A percentile compares a stretch with the other conserved stretches of the same genome.
These are phyloP conservation scores for Amanita rubescens DNA, from an alignment of 768 basidiomycete genomes.

Conservation along the genomic window DNA sequence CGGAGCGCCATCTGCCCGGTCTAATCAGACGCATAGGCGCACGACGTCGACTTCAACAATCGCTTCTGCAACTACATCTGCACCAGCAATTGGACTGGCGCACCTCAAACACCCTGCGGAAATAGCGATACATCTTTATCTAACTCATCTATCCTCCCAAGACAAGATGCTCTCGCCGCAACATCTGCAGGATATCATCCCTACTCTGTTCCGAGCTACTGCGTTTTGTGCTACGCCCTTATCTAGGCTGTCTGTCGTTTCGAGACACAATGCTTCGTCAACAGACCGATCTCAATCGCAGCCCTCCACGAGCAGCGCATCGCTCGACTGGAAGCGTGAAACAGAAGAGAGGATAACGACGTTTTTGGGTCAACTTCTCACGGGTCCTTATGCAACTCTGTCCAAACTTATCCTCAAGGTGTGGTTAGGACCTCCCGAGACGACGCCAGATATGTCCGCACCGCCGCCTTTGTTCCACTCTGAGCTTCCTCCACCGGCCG, in stretches of 20 bases:
- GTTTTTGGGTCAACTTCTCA: conserved; percentile 46
- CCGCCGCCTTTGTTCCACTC: conserved; percentile 5
- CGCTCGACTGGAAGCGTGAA: conserved; percentile 14
- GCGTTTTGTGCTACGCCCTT: conserved; percentile 60
- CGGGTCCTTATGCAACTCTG: conserved; percentile 57
- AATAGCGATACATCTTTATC: conserved; percentile 53
- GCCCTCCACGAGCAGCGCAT: not conserved
- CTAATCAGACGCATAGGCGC: not conserved
- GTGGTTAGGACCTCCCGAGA: conserved; percentile 43
- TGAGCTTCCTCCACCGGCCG: not conserved
- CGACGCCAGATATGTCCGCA: conserved; percentile 10
- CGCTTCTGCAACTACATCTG: conserved; percentile 23
- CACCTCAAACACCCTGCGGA: conserved; percentile 48
- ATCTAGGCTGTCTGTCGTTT: conserved; percentile 54
- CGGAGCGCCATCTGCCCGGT: not conserved
- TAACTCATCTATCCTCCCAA: conserved; percentile 55
- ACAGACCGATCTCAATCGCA: conserved; percentile 15
- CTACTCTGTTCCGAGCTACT: conserved; percentile 64
- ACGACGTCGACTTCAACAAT: conserved; percentile 17
- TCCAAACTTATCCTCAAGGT: conserved; percentile 58
- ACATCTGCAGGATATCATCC: conserved; percentile 47
- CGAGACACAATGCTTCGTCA: conserved; percentile 17
- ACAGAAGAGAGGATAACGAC: conserved; percentile 51
- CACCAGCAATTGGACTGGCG: conserved; percentile 15
- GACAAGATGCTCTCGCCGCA: conserved; percentile 46